Conservation (phyloP, 805 yeast species). For the Kluyveromyces wickerhamii region DNA sequence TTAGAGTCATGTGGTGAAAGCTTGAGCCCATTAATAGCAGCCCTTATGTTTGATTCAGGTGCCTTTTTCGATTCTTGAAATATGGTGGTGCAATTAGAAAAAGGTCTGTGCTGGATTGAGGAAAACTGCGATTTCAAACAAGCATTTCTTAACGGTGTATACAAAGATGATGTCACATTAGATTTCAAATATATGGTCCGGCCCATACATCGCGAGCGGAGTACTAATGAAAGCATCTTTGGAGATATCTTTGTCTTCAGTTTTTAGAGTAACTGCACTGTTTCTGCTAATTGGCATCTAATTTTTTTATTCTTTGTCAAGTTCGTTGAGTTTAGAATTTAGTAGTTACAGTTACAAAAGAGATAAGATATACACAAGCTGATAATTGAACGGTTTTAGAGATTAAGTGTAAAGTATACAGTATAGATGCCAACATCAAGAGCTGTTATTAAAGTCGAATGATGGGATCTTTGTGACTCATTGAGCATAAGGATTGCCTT, state of each 20-base stretch:
- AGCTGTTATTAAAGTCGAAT: too few species aligned
- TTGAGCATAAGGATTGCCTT: conserved; percentile 22
- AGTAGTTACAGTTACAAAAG: too few species aligned
- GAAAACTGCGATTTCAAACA: not conserved
- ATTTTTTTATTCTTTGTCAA: too few species aligned
- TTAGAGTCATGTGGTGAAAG: conserved; percentile 21
- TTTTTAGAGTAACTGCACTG: too few species aligned
- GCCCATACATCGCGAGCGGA: not conserved
- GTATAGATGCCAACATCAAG: too few species aligned
- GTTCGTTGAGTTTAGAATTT: too few species aligned
- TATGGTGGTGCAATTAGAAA: not conserved
- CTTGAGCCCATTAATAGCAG: not conserved
- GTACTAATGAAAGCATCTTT: not conserved
- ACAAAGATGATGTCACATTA: not conserved
- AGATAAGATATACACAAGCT: too few species aligned
- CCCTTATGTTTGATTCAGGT: not conserved
- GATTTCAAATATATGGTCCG: not conserved
- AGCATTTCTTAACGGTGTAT: not conserved
- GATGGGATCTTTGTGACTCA: too few species aligned
- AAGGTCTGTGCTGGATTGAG: not conserved
- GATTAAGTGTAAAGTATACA: too few species aligned
- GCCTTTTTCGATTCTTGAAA: not conserved
- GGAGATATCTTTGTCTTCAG: too few species aligned
- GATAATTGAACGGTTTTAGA: too few species aligned
- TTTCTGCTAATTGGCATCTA: too few species aligned